Conservation (phyloP, 2,329 filamentous ascomycete species). For the Fusarium oligoseptatum region DNA sequence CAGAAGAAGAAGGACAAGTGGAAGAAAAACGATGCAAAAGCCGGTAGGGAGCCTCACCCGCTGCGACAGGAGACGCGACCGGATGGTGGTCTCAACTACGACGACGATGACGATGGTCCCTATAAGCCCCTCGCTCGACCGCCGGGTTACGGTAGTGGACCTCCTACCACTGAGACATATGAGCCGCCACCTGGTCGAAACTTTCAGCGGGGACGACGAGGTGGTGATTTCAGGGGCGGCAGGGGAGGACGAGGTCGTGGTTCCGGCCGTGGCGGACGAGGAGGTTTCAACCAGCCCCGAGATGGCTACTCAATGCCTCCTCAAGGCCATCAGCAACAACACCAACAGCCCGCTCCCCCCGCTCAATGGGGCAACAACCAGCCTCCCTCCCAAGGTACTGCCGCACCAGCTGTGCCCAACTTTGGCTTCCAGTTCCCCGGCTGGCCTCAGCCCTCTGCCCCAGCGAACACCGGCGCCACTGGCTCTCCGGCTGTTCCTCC, state of each 20-base stretch:
- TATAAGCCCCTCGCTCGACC: conserved; percentile 81
- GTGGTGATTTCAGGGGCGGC: conserved; percentile 60
- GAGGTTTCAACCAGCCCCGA: conserved; percentile 49
- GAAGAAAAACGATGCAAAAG: conserved; percentile 58
- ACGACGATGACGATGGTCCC: conserved; percentile 76
- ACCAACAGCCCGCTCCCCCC: conserved; percentile 48
- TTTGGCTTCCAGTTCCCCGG: conserved; percentile 61
- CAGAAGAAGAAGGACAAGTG: conserved; percentile 70
- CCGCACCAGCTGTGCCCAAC: conserved; percentile 47
- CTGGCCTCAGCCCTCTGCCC: conserved; percentile 54
- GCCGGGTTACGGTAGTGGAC: conserved; percentile 69
- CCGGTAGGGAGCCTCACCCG: conserved; percentile 55
- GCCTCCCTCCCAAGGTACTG: conserved; percentile 30
- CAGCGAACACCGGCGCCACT: conserved; percentile 40
- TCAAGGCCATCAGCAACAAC: conserved; percentile 51
- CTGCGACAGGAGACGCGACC: conserved; percentile 56
- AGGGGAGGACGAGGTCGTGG: conserved; percentile 58
- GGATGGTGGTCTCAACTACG: conserved; percentile 71
- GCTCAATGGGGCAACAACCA: conserved; percentile 33
- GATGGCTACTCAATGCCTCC: conserved; percentile 60
- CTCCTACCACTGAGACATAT: conserved; percentile 55
- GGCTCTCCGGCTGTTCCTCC: conserved; percentile 56
- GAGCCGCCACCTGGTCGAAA: conserved; percentile 51
- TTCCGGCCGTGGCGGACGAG: conserved; percentile 56
- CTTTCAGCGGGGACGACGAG: conserved; percentile 56